Evolutionary conservation across 208 protist genomes (phyloP).

Genomic region (Leishmania braziliensis): DNA sequence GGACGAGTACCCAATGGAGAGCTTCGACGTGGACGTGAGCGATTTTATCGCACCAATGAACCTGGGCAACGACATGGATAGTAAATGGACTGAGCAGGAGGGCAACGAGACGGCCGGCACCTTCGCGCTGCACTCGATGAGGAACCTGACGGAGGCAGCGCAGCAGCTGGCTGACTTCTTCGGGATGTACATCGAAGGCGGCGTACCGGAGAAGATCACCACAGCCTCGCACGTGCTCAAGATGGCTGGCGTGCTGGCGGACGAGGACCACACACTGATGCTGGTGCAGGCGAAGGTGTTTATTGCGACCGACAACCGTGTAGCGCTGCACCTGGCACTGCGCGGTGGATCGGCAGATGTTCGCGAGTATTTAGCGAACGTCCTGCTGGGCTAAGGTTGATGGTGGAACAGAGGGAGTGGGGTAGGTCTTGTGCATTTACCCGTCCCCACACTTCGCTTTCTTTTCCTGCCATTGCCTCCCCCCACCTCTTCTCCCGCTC

Average conservation of each 20-base stretch:
- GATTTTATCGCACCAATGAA: constrained; percentile 80
- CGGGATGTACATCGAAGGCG: constrained; percentile 78
- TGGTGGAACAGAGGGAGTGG: not conserved
- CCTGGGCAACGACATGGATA: constrained; percentile 38
- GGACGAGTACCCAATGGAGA: constrained; percentile 88
- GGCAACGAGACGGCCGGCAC: constrained; percentile 80
- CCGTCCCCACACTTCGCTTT: not conserved
- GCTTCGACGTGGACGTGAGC: constrained; percentile 80
- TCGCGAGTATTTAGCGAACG: constrained; percentile 75
- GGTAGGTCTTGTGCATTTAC: not conserved
- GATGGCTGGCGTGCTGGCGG: constrained; percentile 77
- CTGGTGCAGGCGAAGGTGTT: constrained; percentile 82
- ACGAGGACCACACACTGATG: constrained; percentile 61
- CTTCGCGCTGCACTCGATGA: constrained; percentile 82
- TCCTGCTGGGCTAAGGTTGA: constrained; percentile 55
- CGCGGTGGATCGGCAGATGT: constrained; percentile 66
- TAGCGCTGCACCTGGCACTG: constrained; percentile 81
- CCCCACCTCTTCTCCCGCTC: not conserved
- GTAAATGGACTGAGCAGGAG: constrained; percentile 54
- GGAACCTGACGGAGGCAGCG: constrained; percentile 83
- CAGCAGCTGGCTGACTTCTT: constrained; percentile 86
- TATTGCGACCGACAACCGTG: constrained; percentile 63
- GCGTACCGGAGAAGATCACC: constrained; percentile 72
- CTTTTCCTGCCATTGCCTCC: too few species aligned
- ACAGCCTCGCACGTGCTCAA: constrained; percentile 74